Evolutionary conservation across 345 rosid genomes (phyloP).

Genomic region (Anacardium occidentale): DNA sequence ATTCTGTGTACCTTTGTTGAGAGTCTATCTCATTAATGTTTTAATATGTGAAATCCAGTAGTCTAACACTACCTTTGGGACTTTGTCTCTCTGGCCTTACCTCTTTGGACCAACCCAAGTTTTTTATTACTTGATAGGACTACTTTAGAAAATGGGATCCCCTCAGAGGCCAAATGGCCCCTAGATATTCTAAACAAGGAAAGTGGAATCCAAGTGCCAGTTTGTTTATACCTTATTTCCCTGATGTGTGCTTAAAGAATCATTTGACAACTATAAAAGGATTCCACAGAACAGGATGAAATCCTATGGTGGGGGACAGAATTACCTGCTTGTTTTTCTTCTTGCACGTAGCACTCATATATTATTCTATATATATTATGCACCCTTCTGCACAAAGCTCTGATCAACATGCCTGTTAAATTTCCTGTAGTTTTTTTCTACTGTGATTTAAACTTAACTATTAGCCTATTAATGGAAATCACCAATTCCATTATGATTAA

Average conservation of each 20-base stretch:
- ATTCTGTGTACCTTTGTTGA: background rate
- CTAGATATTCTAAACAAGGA: slow-evolving; percentile 17
- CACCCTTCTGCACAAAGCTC: background rate
- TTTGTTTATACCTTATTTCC: background rate
- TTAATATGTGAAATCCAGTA: background rate
- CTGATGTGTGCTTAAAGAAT: background rate
- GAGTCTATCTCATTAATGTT: background rate
- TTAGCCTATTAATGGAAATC: too few relatives aligned
- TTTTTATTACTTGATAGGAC: background rate
- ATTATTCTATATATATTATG: background rate
- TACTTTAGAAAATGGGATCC: slow-evolving; percentile 16
- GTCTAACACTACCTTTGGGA: background rate
- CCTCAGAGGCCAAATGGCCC: slow-evolving; percentile 5
- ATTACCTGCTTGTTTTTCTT: slow-evolving; percentile 1
- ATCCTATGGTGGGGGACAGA: slow-evolving; percentile 8
- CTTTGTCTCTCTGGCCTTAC: slow-evolving; percentile 2
- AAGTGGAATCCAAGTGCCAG: slow-evolving; percentile 13
- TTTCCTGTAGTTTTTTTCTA: background rate
- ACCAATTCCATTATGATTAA: background rate
- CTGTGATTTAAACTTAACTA: background rate
- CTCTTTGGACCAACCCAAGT: slow-evolving; percentile 7
- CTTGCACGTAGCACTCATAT: background rate
- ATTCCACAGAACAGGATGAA: slow-evolving; percentile 5
- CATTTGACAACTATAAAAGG: background rate
- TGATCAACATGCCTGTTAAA: background rate